Base-by-base conservation (phyloP, 1,139 yeast genomes). In the Debaryomycetaceae sp. region DNA sequence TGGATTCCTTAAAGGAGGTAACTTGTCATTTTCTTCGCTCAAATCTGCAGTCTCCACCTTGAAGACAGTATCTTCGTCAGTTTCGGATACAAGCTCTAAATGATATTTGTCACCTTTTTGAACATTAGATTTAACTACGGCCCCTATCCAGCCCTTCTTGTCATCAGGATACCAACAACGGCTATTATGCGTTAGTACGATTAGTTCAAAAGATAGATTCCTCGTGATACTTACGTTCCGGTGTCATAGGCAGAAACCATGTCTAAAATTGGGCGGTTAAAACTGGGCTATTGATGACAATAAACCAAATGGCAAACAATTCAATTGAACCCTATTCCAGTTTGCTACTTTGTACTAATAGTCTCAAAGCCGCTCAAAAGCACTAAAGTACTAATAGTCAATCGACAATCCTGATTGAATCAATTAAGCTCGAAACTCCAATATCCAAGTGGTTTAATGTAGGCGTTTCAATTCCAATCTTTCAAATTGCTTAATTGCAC, bases 161-260 rank as follows among this genome's bases (percentile, higher is more conserved):
- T 84, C 89, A 65, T 88, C 95, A 33, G 95, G 97, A 57, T 87
- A 84, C 99, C 99, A 93, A 71, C 98, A 91, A 58, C 96, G 91
- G 64, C 83, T 78, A 40, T 74, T 76, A 29, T 63, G n/a, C 20
- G 24, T 34, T 17, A 14, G 38, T 36, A 27, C 31, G 3, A 27
- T 3, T 11, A 27, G 11, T 35, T 13, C 20, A 13, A 35, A 9
- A 13, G 17, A 9, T 9, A 9, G 20, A 14, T 22, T 35, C 7
- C 5, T 11, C 13, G 8, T 23, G 3, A 36, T 36, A 36, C 38
- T 36, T 36, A 36, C 38, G 51, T 48, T 23, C 51, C 51, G 34
- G 46, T 65, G 41, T 66, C 71, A 43, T 65, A 66, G 36, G 58
- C 49, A 24, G 68, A 57, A 23, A 59, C 65, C 67, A 63, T 63